phyloP scores from a whole-genome alignment of 78 protist species.

The Speleostelium caveatum region DNA sequence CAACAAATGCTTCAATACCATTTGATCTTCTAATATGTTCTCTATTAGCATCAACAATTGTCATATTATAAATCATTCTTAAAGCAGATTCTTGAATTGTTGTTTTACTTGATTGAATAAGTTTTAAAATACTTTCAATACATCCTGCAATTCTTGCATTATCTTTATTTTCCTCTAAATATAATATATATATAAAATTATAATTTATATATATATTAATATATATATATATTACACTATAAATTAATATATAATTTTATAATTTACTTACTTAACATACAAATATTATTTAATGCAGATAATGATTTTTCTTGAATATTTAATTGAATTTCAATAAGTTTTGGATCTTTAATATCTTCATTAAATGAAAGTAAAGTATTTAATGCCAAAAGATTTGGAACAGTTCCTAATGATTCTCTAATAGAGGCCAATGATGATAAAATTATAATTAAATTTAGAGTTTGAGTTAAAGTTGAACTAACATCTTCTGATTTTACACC shows the following conservation, averaged over 20 bases:
- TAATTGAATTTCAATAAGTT: slow-evolving; percentile 9
- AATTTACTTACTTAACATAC: slow-evolving; percentile 43
- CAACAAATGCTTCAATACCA: slow-evolving; percentile 56
- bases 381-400: slow-evolving; percentile 38
- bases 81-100: slow-evolving; percentile 41
- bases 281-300: slow-evolving; percentile 56
- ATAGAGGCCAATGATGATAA: slow-evolving; percentile 27
- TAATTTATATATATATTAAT: no score
- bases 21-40: slow-evolving; percentile 52
- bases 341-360: slow-evolving; percentile 33
- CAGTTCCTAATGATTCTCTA: slow-evolving; percentile 56
- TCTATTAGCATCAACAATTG: slow-evolving; percentile 68
- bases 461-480: slow-evolving; percentile 35
- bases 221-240: neutral
- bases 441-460: slow-evolving; percentile 39
- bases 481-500: slow-evolving; percentile 55
- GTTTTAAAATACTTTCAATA: slow-evolving; percentile 44
- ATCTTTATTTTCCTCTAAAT: slow-evolving; percentile 67
- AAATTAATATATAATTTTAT: neutral
- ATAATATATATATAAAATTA: no score
- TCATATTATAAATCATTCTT: slow-evolving; percentile 72
- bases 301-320: slow-evolving; percentile 52
- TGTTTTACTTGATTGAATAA: slow-evolving; percentile 40
- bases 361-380: slow-evolving; percentile 1
- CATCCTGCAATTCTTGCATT: slow-evolving; percentile 61